phyloP scores from a whole-genome alignment of 495 filamentous ascomycete species.

The Penicillium goetzii region DNA sequence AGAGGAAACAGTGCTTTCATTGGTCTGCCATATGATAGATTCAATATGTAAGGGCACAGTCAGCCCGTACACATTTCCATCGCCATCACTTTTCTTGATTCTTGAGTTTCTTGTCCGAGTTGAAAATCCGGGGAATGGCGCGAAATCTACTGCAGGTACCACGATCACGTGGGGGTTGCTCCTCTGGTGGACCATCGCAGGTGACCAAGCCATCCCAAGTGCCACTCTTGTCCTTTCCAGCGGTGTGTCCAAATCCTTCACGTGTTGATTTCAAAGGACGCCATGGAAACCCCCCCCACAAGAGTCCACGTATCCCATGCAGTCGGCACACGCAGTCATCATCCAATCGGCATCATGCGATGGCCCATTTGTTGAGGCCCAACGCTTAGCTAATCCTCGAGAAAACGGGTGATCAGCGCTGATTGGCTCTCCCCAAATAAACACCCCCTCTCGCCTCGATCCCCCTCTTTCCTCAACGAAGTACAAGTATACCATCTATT shows the following conservation, averaged over 20 bases:
- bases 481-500: constrained; percentile 4
- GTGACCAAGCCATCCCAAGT: not conserved
- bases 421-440: constrained; percentile 11
- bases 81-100: not conserved
- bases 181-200: not conserved
- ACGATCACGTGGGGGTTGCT: constrained; percentile 1
- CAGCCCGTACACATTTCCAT: not conserved
- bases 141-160: constrained; percentile 13
- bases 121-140: constrained; percentile 3
- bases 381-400: constrained; percentile 19
- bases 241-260: constrained; percentile 2
- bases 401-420: not conserved
- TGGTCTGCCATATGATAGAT: not conserved
- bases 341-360: constrained; percentile 12
- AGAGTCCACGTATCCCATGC: constrained; percentile 9
- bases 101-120: too few relatives aligned
- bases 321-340: not conserved
- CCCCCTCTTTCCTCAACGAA: not conserved
- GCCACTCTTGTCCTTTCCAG: not conserved
- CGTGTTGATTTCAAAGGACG: not conserved
- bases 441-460: constrained; percentile 9
- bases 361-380: constrained; percentile 25
- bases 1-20: not conserved
- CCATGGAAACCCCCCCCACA: not conserved
- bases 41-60: not conserved